Evolutionary conservation across 148 eudicot species (phyloP).

Genomic region (Amaranthus palmeri): DNA sequence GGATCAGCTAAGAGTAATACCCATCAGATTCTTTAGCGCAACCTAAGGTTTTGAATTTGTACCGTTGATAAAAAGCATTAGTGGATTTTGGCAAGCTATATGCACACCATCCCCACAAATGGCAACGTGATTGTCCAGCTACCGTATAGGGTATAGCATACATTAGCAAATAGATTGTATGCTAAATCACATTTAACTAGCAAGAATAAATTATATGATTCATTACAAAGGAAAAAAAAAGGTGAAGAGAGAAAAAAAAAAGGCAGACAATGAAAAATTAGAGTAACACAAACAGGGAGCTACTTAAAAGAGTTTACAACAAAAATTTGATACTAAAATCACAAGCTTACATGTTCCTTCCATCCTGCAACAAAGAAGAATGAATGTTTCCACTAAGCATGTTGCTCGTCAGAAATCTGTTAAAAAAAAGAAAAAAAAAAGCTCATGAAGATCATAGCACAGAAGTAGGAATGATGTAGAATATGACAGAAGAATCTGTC

Average conservation of each 20-base stretch:
- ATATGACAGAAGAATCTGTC: background rate
- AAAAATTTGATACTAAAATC: slow-evolving; percentile 9
- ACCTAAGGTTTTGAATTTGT: no score
- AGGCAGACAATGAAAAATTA: no score
- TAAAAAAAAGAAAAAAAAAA: background rate
- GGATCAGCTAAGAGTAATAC: no score
- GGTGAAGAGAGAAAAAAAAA: background rate
- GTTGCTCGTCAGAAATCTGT: slow-evolving; percentile 64
- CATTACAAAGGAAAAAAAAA: background rate
- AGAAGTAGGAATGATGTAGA: slow-evolving; percentile 7
- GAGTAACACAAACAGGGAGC: background rate
- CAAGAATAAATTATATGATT: background rate
- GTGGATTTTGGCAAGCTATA: no score
- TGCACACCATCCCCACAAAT: no score
- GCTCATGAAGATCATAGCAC: background rate
- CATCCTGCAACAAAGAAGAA: slow-evolving; percentile 51
- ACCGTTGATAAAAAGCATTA: no score
- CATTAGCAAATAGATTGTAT: no score
- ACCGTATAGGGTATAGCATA: no score
- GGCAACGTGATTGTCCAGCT: no score
- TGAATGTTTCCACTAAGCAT: slow-evolving; percentile 60
- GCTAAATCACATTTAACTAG: background rate
- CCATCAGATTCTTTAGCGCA: no score
- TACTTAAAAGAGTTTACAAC: background rate
- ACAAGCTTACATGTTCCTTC: slow-evolving; percentile 50